Base-by-base conservation (phyloP, 2,329 filamentous ascomycete genomes). In the Zasmidium angulare region DNA sequence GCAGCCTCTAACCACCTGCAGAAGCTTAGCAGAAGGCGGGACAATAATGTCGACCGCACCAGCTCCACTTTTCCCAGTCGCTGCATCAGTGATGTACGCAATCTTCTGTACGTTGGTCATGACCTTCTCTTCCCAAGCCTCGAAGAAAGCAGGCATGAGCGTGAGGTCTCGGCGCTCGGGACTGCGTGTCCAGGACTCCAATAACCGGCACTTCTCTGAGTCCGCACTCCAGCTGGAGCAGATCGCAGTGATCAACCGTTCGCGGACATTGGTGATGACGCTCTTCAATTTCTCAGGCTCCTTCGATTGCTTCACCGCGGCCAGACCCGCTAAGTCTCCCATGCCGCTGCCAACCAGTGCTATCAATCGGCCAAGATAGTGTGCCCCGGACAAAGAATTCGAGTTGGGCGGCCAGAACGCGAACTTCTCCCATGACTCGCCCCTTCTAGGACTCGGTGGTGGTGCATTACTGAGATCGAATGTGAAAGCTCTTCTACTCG, bases 401-500 rank as follows among this genome's bases (percentile, higher is more conserved):
- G 92, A 90, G 77, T 90, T 89, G 0, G 93, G 95, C 2, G 93
- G 93, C 93, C 93, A 98, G 75, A 98, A 99, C 0, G 93, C 93
- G 74, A 77, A 95, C 86, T 77, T 93, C 89, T 98, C 95, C 91
- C 92, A 98, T 0, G 88, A 79, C 4, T 93, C 93, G 48, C 84
- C 85, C 66, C 83, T 74, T 3, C 76, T 90, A 0, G 91, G 90
- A 0, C 89, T 91, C 1, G 88, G 87, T 1, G 88, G 86, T 1
- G 91, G 93, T 1, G 90, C 79, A 63, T 90, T 92, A 70, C 84
- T 89, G 0, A 86, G 81, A 70, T 96, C 91, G 60, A 96, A 86
- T 56, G 87, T 89, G 75, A 96, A 93, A 24, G 61, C 66, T 1
- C 89, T 85, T 66, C 91, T 89, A 14, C 11, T 43, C 55, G 78